These are phyloP conservation scores for Sporothrix dimorphospora DNA, from an alignment of 2,329 filamentous ascomycete species.

Conservation along the genomic window DNA sequence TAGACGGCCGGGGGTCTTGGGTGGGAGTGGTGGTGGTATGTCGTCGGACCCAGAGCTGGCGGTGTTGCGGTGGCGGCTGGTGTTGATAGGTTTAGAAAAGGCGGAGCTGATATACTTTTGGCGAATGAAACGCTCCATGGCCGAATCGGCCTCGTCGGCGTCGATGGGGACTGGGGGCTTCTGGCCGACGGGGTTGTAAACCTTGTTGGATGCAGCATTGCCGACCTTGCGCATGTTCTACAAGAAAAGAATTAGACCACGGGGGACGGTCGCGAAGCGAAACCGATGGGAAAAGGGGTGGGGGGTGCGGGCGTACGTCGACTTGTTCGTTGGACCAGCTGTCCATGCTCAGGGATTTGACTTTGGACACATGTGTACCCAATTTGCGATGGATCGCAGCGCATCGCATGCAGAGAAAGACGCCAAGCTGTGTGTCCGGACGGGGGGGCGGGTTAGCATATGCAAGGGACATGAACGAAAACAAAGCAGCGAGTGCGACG, in stretches of 20 bases:
- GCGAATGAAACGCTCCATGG: constrained; percentile 93
- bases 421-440: constrained; percentile 66
- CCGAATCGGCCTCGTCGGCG: constrained; percentile 87
- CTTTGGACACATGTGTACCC: constrained; percentile 96
- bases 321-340: constrained; percentile 96
- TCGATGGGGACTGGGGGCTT: constrained; percentile 86
- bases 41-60: constrained; percentile 59
- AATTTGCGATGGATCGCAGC: constrained; percentile 93
- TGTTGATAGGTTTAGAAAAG: constrained; percentile 31
- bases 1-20: constrained; percentile 66
- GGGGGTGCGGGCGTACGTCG: constrained; percentile 62
- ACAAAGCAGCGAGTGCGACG: neutral
- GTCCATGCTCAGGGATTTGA: constrained; percentile 99
- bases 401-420: constrained; percentile 98
- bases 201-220: constrained; percentile 82
- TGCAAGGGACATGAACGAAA: no score
- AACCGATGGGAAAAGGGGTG: neutral
- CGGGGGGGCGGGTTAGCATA: constrained; percentile 10
- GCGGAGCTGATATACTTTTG: constrained; percentile 81
- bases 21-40: constrained; percentile 63
- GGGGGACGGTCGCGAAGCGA: neutral
- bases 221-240: constrained; percentile 95
- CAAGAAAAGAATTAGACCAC: neutral
- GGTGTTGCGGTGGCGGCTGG: constrained; percentile 44
- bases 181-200: constrained; percentile 84